A percentile compares a stretch with the other conserved stretches of the same genome.
Conservation (phyloP, 2,329 filamentous ascomycete species). For the Arachnomyces sp. region DNA sequence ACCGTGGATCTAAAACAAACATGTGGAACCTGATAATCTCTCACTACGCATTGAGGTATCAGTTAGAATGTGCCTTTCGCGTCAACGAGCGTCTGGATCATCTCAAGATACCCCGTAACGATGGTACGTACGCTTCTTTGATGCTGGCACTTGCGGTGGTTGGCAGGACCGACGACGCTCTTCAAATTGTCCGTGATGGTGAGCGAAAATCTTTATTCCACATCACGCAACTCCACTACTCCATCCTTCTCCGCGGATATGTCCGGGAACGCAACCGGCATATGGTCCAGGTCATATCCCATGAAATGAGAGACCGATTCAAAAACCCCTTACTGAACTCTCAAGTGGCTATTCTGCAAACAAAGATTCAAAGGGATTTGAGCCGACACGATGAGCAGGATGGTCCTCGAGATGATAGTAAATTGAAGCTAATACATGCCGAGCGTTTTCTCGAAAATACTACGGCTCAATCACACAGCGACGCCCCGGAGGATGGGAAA, state of each 20-base stretch:
- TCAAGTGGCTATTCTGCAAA: slow-evolving; percentile 28
- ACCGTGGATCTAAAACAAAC: slow-evolving; percentile 47
- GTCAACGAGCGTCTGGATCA: slow-evolving; percentile 49
- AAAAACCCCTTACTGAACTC: slow-evolving; percentile 25
- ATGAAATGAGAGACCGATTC: slow-evolving; percentile 32
- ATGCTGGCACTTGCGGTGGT: slow-evolving; percentile 50
- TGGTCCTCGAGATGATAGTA: slow-evolving; percentile 4
- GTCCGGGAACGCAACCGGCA: slow-evolving; percentile 39
- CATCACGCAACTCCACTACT: slow-evolving; percentile 37
- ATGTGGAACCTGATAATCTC: slow-evolving; percentile 74
- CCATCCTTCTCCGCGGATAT: slow-evolving; percentile 43
- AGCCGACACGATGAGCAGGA: slow-evolving; percentile 13
- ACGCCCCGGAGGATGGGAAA: slow-evolving; percentile 35
- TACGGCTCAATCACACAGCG: slow-evolving; percentile 30
- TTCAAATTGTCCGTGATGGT: slow-evolving; percentile 39
- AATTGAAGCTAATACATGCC: slow-evolving; percentile 23
- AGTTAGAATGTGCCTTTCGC: slow-evolving; percentile 46
- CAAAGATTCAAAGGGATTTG: slow-evolving; percentile 28
- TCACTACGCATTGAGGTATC: slow-evolving; percentile 57
- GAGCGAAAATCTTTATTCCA: slow-evolving; percentile 30
- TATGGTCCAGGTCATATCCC: slow-evolving; percentile 44
- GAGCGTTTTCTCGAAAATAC: slow-evolving; percentile 31
- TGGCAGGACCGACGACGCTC: slow-evolving; percentile 48
- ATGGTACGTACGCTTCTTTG: slow-evolving; percentile 52
- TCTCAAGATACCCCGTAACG: slow-evolving; percentile 43